phyloP scores from a whole-genome alignment of 2,329 filamentous ascomycete species.

The Ilyonectria robusta region DNA sequence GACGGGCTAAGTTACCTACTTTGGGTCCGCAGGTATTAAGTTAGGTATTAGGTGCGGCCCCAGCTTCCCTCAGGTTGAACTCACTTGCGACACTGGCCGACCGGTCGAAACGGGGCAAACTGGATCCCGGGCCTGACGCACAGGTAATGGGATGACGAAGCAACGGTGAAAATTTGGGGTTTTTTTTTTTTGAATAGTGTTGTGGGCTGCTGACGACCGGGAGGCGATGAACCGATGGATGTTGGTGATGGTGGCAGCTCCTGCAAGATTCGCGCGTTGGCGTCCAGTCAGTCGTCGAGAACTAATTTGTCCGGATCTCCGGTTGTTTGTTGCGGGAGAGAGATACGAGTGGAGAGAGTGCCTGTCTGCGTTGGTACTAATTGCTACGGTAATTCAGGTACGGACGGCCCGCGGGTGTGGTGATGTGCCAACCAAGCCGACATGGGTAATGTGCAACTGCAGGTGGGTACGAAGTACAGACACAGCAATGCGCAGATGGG shows the following conservation, averaged over 20 bases:
- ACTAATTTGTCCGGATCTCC: not conserved
- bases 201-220: not conserved
- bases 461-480: conserved; percentile 8
- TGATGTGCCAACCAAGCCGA: conserved; percentile 2
- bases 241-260: not conserved
- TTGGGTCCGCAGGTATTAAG: not conserved
- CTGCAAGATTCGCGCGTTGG: not conserved
- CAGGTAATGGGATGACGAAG: conserved; percentile 1
- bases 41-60: conserved; percentile 11
- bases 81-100: conserved; percentile 10
- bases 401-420: not conserved
- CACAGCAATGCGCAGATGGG: not conserved
- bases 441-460: not conserved
- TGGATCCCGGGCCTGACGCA: conserved; percentile 3
- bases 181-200: not conserved
- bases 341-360: not conserved
- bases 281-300: not conserved
- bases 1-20: not conserved
- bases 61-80: conserved; percentile 17
- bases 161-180: not conserved
- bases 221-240: not conserved
- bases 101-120: not conserved
- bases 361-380: not conserved
- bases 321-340: not conserved
- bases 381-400: not conserved